Base-by-base conservation (phyloP, 1,139 yeast species). In the Kodamaea anthophila region DNA sequence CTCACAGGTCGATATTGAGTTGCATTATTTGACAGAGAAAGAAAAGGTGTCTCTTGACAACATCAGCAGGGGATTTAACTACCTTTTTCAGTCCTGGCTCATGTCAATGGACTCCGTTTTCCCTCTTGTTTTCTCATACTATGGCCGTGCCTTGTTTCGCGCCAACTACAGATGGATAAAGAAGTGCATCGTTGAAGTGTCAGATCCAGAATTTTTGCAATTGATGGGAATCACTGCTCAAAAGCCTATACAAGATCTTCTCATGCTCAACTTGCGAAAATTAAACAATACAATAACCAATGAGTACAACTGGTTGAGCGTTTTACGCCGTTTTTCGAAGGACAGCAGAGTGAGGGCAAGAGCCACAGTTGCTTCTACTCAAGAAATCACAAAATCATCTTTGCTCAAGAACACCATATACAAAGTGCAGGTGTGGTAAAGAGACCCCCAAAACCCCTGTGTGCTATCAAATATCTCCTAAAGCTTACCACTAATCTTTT, bases 51-150 rank as follows among this genome's bases (percentile, higher is more conserved):
- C 25, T 7, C 5, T 26, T 11, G 11, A n/a, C 24, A 45, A 9
- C 37, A 38, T 5, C 9, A 18, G 15, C 15, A 4, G 9, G 9
- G 44, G 47, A n/a, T 38, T 60, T 21, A 53, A 62, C 33, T 59
- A 61, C 33, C 41, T 55, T 28, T 36, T 60, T 26, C 36, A 42
- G 4, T 53, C 65, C 1, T 44, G 60, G 39, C 25, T 58, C 5
- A 11, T 63, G 14, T 43, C 56, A 13, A 39, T 59, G 15, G 71
- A 65, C 38, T 34, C 30, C 23, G 31, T 34, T 24, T 53, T 42
- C 28, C 72, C 72, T 1, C 46, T 61, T 10, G 51, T 60, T 3
- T 63, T 64, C 34, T 61, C 69, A n/a, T 45, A 41, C 15, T 49
- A 53, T 33, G 67, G 67, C 1, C 43, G 70, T 18, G 44, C 39